Conservation (phyloP, 257 asterid genomes). For the Avicennia marina region DNA sequence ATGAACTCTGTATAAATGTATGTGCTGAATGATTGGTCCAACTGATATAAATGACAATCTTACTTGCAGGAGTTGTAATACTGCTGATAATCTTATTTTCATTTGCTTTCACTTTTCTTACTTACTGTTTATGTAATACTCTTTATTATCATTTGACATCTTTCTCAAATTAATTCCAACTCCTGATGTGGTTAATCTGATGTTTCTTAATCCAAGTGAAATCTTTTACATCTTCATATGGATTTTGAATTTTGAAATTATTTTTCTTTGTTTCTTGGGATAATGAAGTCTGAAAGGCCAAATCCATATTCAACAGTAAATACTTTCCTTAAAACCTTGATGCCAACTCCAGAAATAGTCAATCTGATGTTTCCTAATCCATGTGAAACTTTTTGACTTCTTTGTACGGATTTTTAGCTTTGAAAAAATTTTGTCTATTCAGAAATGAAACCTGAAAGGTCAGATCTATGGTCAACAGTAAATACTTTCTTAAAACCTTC, state of each 20-base stretch:
- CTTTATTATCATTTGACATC: conserved; percentile 4
- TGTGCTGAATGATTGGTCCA: conserved; percentile 12
- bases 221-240: conserved; percentile 2
- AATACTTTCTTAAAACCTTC: too few species aligned
- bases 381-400: too few species aligned
- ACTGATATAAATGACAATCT: conserved; percentile 16
- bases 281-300: too few species aligned
- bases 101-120: neutral
- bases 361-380: too few species aligned
- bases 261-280: neutral
- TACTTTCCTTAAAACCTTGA: neutral
- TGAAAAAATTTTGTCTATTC: too few species aligned
- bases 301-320: neutral
- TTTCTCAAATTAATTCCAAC: conserved; percentile 16
- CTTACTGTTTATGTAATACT: too few species aligned
- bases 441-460: too few species aligned
- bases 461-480: too few species aligned
- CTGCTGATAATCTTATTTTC: neutral
- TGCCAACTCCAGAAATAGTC: too few species aligned
- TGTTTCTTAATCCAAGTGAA: conserved; percentile 13
- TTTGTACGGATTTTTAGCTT: too few species aligned
- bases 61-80: conserved; percentile 4
- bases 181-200: conserved; percentile 1
- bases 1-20: conserved; percentile 1
- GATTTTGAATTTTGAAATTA: conserved; percentile 9